Base-by-base conservation (phyloP, 345 rosid genomes). In the Punica granatum region DNA sequence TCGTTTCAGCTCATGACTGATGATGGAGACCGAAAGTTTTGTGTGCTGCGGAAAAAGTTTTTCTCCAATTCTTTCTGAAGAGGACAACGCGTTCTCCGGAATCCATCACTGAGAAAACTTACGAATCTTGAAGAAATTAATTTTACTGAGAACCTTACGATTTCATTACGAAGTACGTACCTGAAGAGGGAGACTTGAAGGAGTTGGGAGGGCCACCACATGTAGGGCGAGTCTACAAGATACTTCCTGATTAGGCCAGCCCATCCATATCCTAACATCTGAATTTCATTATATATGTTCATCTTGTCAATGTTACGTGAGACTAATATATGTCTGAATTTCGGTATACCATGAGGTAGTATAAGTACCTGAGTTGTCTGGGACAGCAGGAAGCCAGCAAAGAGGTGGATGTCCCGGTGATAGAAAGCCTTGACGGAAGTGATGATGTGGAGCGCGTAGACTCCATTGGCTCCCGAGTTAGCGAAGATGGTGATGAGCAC, bases 251-350 rank as follows among this genome's bases (percentile, higher is more conserved):
- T 88, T 2, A 90, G 18, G 26, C 98, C 90, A 54, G 87, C 98
- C 90, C 88, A 92, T 25, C 95, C 95, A 77, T 90, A 88, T 26
- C 96, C 92, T 69, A 92, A 85, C 77, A 92, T 60, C 96, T 90
- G 84, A 65, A 69, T 66, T 34, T 54, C 33, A 77, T 59, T 34
- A 14, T 31, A 56, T 9, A 23, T 31, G 31, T 1, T 31, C 26
- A 23, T 56, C 12, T 56, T 9, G 31, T 3, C 31, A 7, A 49
- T 56, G 31, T 56, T 56, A 1, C 32, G 11, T 12, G 32, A 61
- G 0, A 33, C 12, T 30, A 32, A 37, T 11, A 31, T 61, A 30
- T 61, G n/a, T 61, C n/a, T n/a, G n/a, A n/a, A n/a, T n/a, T n/a
- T n/a, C n/a, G n/a, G n/a, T n/a, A n/a, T n/a, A n/a, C 18, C n/a